These are phyloP conservation scores for Cordyceps farinosa DNA, from an alignment of 2,329 filamentous ascomycete species.

Conservation along the genomic window DNA sequence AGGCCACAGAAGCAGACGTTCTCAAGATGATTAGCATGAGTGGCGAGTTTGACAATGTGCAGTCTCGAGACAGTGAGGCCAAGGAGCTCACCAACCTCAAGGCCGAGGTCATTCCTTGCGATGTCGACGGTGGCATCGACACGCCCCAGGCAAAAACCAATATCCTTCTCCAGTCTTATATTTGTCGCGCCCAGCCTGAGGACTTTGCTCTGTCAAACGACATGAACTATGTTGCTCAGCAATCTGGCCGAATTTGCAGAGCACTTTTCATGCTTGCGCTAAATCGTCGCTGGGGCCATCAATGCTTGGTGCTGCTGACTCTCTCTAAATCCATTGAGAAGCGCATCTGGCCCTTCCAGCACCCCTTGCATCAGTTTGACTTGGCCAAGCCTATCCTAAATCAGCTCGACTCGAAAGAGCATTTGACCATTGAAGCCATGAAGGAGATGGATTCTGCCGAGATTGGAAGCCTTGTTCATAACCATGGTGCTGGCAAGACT, in stretches of 20 bases:
- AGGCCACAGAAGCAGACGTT: constrained; percentile 84
- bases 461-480: constrained; percentile 87
- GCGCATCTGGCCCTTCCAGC: constrained; percentile 90
- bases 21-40: constrained; percentile 97
- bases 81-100: constrained; percentile 77
- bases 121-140: constrained; percentile 69
- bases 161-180: constrained; percentile 89
- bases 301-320: constrained; percentile 86
- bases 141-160: constrained; percentile 89
- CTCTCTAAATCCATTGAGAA: constrained; percentile 97
- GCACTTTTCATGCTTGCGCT: constrained; percentile 96
- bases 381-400: constrained; percentile 78
- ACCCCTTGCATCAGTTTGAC: constrained; percentile 94
- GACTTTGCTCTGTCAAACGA: constrained; percentile 94
- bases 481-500: constrained; percentile 78
- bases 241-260: constrained; percentile 88
- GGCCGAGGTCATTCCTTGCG: constrained; percentile 68
- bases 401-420: constrained; percentile 78
- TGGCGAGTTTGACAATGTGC: constrained; percentile 96
- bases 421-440: constrained; percentile 73
- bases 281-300: constrained; percentile 91
- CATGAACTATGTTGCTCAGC: constrained; percentile 91
- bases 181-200: constrained; percentile 80
- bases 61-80: constrained; percentile 83
- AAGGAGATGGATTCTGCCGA: constrained; percentile 91